A percentile compares a stretch with the other conserved stretches of the same genome.
phyloP scores from a whole-genome alignment of 2,329 filamentous ascomycete species.

The Verticillium klebahnii region DNA sequence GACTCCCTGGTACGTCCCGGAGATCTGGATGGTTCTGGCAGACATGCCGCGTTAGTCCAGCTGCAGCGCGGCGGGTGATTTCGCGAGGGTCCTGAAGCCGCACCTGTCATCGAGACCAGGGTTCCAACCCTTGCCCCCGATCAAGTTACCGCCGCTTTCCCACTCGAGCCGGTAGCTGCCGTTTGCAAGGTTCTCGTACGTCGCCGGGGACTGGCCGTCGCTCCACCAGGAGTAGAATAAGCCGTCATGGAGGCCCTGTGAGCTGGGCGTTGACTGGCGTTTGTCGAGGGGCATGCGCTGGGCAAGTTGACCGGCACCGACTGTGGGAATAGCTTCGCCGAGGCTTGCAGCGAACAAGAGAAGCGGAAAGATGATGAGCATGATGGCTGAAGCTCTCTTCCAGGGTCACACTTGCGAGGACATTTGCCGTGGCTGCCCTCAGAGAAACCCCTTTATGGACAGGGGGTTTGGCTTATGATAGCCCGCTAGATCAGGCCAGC shows the following conservation, averaged over 20 bases:
- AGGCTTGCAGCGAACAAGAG: background rate
- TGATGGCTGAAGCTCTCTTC: background rate
- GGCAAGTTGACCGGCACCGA: background rate
- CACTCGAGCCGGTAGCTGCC: slow-evolving; percentile 40
- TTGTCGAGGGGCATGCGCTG: background rate
- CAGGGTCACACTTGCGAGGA: background rate
- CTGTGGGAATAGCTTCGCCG: background rate
- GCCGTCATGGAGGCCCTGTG: slow-evolving; percentile 26
- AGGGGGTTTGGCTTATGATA: too few relatives aligned
- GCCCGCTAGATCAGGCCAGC: too few relatives aligned
- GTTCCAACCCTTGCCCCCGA: slow-evolving; percentile 54
- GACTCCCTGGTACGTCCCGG: slow-evolving; percentile 37
- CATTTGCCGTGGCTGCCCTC: background rate
- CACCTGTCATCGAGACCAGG: slow-evolving; percentile 30
- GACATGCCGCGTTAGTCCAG: background rate
- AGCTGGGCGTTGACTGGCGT: background rate
- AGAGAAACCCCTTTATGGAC: background rate
- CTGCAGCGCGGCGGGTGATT: background rate
- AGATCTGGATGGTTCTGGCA: slow-evolving; percentile 42
- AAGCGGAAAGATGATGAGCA: background rate
- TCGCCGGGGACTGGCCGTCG: slow-evolving; percentile 34
- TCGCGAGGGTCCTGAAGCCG: background rate
- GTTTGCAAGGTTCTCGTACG: slow-evolving; percentile 32
- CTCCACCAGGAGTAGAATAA: slow-evolving; percentile 45
- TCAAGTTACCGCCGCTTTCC: slow-evolving; percentile 44